Evolutionary conservation across 495 filamentous ascomycete species (phyloP).

Genomic region (Aspergillus asperescens): DNA sequence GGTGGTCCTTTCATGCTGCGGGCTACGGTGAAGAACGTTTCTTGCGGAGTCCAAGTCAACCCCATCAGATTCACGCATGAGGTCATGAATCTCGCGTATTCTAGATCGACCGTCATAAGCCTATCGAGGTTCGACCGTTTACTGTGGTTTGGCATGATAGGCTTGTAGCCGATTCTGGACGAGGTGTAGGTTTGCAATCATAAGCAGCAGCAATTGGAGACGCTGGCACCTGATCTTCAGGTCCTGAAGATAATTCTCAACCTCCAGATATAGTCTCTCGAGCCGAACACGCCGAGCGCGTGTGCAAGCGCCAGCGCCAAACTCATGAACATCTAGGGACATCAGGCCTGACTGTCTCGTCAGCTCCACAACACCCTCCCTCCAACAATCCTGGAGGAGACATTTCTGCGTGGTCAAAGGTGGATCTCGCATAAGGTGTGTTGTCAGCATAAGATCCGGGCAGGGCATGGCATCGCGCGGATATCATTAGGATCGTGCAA

Average conservation of each 20-base stretch:
- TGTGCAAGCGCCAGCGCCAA: conserved; percentile 35
- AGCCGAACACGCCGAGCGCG: conserved; percentile 34
- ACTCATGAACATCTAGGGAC: conserved; percentile 41
- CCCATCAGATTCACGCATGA: conserved; percentile 32
- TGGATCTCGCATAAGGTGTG: conserved; percentile 20
- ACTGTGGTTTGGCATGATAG: conserved; percentile 27
- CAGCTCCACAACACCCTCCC: conserved; percentile 34
- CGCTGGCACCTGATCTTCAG: conserved; percentile 25
- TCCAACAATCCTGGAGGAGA: conserved; percentile 23
- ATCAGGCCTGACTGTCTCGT: conserved; percentile 37
- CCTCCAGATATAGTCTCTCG: conserved; percentile 5
- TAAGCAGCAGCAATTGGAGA: conserved; percentile 30
- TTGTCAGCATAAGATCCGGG: conserved; percentile 27
- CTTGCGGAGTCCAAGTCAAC: conserved; percentile 16
- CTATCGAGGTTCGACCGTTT: conserved; percentile 6
- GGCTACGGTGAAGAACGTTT: conserved; percentile 28
- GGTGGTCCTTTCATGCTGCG: conserved; percentile 23
- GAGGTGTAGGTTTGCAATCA: conserved; percentile 35
- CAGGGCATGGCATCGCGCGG: conserved; percentile 32
- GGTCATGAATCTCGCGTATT: conserved; percentile 19
- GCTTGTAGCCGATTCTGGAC: conserved; percentile 32
- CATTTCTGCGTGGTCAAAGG: conserved; percentile 13
- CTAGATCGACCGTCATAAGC: conserved; percentile 9
- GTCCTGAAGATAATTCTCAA: conserved; percentile 20
- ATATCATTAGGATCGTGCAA: conserved; percentile 39